Conservation (phyloP, 108 stramenopile genomes). For the Cyclotella sp. region DNA sequence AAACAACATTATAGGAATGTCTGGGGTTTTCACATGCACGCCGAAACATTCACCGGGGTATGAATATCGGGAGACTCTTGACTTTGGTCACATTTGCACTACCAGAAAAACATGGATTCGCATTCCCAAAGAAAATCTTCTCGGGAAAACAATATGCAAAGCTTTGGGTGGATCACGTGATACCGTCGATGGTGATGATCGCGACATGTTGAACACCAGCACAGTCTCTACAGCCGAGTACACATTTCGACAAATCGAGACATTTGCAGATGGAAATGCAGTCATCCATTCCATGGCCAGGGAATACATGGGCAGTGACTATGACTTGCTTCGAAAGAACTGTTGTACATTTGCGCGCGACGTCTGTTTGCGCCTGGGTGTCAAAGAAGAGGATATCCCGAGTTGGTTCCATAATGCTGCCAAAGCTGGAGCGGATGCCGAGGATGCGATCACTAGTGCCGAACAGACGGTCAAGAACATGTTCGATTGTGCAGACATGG, state of each 20-base stretch:
- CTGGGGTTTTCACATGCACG: slow-evolving; percentile 81
- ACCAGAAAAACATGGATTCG: slow-evolving; percentile 51
- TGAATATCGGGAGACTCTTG: slow-evolving; percentile 73
- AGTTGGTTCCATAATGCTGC: slow-evolving; percentile 83
- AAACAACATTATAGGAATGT: slow-evolving; percentile 64
- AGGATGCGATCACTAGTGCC: slow-evolving; percentile 56
- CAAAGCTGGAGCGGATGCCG: slow-evolving; percentile 68
- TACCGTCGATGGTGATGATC: slow-evolving; percentile 13
- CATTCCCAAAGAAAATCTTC: slow-evolving; percentile 27
- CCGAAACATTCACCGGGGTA: slow-evolving; percentile 80
- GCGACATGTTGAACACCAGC: background rate
- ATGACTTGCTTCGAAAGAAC: slow-evolving; percentile 83
- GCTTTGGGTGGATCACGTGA: slow-evolving; percentile 16
- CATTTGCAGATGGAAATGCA: slow-evolving; percentile 62
- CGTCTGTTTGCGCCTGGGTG: slow-evolving; percentile 75
- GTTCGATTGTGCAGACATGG: slow-evolving; percentile 32
- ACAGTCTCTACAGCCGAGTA: slow-evolving; percentile 9
- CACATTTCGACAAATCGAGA: slow-evolving; percentile 51
- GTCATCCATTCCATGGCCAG: slow-evolving; percentile 70
- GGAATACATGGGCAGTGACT: slow-evolving; percentile 80
- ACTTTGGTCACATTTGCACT: slow-evolving; percentile 68
- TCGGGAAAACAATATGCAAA: slow-evolving; percentile 1
- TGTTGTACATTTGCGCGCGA: slow-evolving; percentile 87
- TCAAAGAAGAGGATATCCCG: slow-evolving; percentile 80
- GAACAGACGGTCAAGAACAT: slow-evolving; percentile 45